Evolutionary conservation across 495 filamentous ascomycete species (phyloP).

Genomic region (Penicillium arizonense): DNA sequence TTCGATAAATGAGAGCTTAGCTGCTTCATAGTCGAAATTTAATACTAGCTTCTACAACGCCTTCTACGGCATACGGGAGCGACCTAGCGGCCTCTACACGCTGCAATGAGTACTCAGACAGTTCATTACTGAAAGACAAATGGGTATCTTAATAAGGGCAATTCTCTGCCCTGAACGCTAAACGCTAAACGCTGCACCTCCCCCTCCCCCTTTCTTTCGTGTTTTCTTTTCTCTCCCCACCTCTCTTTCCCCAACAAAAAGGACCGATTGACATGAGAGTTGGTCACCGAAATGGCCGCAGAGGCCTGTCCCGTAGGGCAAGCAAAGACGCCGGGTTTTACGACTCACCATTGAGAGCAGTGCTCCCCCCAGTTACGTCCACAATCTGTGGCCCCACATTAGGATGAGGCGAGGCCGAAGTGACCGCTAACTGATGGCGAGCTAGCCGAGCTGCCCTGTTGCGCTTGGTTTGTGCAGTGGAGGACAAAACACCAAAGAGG

Average conservation of each 20-base stretch:
- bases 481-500: slow-evolving; percentile 52
- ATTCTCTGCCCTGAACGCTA: not conserved
- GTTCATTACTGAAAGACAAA: not conserved
- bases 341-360: too few relatives aligned
- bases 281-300: too few relatives aligned
- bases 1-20: too few relatives aligned
- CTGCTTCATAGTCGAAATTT: too few relatives aligned
- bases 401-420: too few relatives aligned
- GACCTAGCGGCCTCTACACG: too few relatives aligned
- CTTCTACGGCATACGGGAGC: too few relatives aligned
- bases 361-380: too few relatives aligned
- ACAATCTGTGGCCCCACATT: too few relatives aligned
- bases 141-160: not conserved
- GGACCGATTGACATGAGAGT: not conserved
- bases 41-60: too few relatives aligned
- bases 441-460: not conserved
- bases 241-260: not conserved
- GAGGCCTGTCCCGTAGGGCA: too few relatives aligned
- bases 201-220: not conserved
- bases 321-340: not conserved
- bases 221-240: not conserved
- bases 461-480: slow-evolving; percentile 35
- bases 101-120: too few relatives aligned
- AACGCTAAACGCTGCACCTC: not conserved
- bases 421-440: not conserved